Percentiles rank a stretch among this genome's conserved stretches.
Conservation (phyloP, 352 stramenopile genomes). For the Thraustochytrium sp. region DNA sequence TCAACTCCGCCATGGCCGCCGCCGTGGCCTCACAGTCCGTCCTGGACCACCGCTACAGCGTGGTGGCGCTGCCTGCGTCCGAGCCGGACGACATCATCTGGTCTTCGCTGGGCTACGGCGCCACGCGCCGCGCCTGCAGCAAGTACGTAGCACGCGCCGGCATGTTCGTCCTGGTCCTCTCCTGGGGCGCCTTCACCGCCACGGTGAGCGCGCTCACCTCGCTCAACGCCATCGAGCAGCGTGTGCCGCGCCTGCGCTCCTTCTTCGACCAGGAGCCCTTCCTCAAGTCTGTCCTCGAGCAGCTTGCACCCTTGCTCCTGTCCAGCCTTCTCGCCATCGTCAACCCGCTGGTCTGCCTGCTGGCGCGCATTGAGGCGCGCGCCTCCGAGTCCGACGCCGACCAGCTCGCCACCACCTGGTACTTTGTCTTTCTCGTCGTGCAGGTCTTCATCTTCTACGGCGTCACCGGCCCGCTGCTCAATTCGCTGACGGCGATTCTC, state of each 20-base stretch:
- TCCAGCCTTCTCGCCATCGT: slow-evolving; percentile 4
- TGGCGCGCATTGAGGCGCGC: slow-evolving; percentile 15
- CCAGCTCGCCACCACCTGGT: neutral
- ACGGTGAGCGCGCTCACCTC: slow-evolving; percentile 11
- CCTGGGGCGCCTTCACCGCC: slow-evolving; percentile 16
- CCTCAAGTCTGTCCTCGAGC: neutral
- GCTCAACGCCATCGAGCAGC: neutral
- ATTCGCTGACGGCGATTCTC: neutral
- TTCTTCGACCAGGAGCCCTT: neutral
- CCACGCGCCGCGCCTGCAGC: neutral
- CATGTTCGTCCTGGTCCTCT: slow-evolving; percentile 34
- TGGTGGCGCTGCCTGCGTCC: neutral
- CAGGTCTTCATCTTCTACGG: slow-evolving; percentile 44
- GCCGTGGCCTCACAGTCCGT: neutral
- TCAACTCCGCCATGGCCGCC: slow-evolving; percentile 3
- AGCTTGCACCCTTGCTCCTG: slow-evolving; percentile 34
- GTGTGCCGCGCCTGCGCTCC: neutral
- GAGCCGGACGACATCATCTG: slow-evolving; percentile 35
- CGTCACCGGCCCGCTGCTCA: slow-evolving; percentile 22
- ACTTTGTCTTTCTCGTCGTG: slow-evolving; percentile 45
- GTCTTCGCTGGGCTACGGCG: slow-evolving; percentile 25
- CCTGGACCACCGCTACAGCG: slow-evolving; percentile 36
- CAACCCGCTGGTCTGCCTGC: slow-evolving; percentile 31
- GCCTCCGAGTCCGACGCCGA: slow-evolving; percentile 23
- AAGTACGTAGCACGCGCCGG: slow-evolving; percentile 24